Evolutionary conservation across 352 stramenopile genomes (phyloP).

Genomic region (Globisporangium recalcitrans): DNA sequence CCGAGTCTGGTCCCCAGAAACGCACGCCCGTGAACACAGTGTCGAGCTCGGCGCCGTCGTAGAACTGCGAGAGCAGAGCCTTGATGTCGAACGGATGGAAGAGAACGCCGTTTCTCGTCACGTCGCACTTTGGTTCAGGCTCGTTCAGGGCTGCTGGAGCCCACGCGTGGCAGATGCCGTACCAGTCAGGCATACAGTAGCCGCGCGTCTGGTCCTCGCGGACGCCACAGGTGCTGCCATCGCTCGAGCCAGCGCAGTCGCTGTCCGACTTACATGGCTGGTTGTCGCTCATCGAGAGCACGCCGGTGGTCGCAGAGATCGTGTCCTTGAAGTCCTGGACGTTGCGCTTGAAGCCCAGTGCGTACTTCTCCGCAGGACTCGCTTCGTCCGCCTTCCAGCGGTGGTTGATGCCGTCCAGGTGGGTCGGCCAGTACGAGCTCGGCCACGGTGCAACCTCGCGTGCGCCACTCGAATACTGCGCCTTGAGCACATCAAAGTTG

Average conservation of each 20-base stretch:
- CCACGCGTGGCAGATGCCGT: conserved; percentile 50
- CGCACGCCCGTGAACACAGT: conserved; percentile 40
- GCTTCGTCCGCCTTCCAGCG: conserved; percentile 26
- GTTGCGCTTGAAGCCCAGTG: conserved; percentile 32
- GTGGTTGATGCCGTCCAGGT: conserved; percentile 57
- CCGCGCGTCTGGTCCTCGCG: conserved; percentile 25
- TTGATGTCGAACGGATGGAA: conserved; percentile 53
- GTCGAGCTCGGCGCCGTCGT: conserved; percentile 30
- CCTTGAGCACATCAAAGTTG: conserved; percentile 26
- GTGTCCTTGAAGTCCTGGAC: conserved; percentile 31
- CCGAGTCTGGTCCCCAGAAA: conserved; percentile 21
- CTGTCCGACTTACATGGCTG: conserved; percentile 27
- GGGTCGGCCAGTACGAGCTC: conserved; percentile 51
- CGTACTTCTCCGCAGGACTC: conserved; percentile 43
- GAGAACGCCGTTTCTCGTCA: conserved; percentile 39
- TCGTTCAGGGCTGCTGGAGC: conserved; percentile 34
- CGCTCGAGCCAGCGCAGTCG: conserved; percentile 22
- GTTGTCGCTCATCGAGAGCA: conserved; percentile 25
- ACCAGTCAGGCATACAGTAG: conserved; percentile 46
- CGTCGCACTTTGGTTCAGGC: conserved; percentile 33
- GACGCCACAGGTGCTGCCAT: conserved; percentile 28
- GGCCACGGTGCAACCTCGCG: conserved; percentile 28
- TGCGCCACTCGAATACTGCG: conserved; percentile 19
- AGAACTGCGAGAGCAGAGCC: conserved; percentile 33
- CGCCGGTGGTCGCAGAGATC: conserved; percentile 29